Evolutionary conservation across 1,139 yeast species (phyloP).

Genomic region (Saccharomycopsis phalli): DNA sequence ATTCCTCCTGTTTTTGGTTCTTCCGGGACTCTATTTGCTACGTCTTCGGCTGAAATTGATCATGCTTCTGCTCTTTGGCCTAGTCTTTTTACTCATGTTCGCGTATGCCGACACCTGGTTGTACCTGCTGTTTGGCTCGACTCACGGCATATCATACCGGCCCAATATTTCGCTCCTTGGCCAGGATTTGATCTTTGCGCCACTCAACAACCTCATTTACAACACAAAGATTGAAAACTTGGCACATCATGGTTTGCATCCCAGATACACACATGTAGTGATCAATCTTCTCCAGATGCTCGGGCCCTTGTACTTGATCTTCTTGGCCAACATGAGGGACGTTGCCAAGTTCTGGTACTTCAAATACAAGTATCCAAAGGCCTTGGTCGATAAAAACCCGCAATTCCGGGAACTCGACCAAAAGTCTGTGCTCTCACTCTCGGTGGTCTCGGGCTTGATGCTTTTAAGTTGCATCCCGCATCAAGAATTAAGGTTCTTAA

Average conservation of each 20-base stretch:
- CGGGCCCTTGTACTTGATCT: constrained; percentile 61
- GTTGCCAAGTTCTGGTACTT: too few species aligned
- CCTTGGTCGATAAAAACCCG: constrained; percentile 2
- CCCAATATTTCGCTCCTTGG: not conserved
- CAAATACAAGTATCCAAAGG: constrained; percentile 22
- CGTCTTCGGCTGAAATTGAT: constrained; percentile 29
- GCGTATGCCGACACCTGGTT: constrained; percentile 47
- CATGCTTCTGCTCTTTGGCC: constrained; percentile 24
- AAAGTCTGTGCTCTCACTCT: constrained; percentile 36
- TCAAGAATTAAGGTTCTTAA: constrained; percentile 80
- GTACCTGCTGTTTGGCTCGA: constrained; percentile 21
- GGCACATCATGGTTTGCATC: constrained; percentile 75
- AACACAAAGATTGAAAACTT: constrained; percentile 54
- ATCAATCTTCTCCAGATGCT: constrained; percentile 70
- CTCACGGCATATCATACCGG: not conserved
- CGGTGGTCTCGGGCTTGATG: constrained; percentile 53
- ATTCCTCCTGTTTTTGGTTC: constrained; percentile 60
- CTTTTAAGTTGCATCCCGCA: constrained; percentile 72
- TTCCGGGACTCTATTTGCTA: constrained; percentile 45
- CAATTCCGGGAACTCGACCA: constrained; percentile 1
- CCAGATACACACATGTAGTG: constrained; percentile 62
- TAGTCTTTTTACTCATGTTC: constrained; percentile 21
- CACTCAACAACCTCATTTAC: constrained; percentile 67
- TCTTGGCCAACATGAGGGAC: constrained; percentile 27
- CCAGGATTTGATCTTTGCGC: constrained; percentile 46